These are phyloP conservation scores for Medicago lupulina DNA, from an alignment of 306 rosid genomes.

Conservation along the genomic window DNA sequence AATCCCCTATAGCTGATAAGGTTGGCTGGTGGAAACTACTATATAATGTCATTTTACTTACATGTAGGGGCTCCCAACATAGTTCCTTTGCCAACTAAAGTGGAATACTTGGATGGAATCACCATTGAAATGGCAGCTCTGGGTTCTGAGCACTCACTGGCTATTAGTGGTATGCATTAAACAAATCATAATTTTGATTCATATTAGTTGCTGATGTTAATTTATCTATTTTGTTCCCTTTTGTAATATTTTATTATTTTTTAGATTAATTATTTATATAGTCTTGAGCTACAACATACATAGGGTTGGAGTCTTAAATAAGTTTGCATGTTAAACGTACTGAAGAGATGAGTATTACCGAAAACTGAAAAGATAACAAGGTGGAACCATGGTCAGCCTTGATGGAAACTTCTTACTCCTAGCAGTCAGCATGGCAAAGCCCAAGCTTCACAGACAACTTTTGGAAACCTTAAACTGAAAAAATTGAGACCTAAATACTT, in stretches of 20 bases:
- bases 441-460: not conserved
- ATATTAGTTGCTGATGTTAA: conserved; percentile 14
- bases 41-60: conserved; percentile 39
- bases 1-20: conserved; percentile 30
- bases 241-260: not conserved
- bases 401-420: not conserved
- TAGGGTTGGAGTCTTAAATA: conserved; percentile 23
- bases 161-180: conserved; percentile 72
- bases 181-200: conserved; percentile 23
- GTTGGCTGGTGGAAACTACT: conserved; percentile 14
- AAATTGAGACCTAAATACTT: not conserved
- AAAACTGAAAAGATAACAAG: not conserved
- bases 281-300: conserved; percentile 14
- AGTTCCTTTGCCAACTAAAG: conserved; percentile 77
- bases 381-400: not conserved
- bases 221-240: conserved; percentile 10
- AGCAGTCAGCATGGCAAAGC: not conserved
- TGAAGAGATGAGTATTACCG: not conserved
- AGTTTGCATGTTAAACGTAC: not conserved
- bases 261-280: conserved; percentile 16
- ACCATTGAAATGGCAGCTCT: conserved; percentile 74
- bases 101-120: conserved; percentile 83
- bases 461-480: not conserved
- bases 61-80: conserved; percentile 67
- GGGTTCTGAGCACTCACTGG: conserved; percentile 90